Evolutionary conservation across 1,284 basidiomycete species (phyloP), one percentile per base, ranked within the genome.

Genomic region (Rhodotorula mucilaginosa): DNA sequence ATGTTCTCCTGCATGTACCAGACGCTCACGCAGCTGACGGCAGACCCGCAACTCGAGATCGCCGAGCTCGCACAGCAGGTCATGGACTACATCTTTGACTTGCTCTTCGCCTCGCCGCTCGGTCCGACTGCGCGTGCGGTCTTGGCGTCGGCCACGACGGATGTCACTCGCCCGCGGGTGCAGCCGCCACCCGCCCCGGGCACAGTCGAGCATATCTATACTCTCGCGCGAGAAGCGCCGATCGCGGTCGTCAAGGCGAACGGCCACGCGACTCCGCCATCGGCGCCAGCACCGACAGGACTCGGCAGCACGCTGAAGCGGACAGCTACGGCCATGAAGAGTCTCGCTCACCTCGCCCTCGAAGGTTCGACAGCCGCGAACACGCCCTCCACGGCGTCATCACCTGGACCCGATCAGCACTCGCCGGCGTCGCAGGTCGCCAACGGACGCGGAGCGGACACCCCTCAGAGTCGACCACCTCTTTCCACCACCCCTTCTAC

Each of bases 31-130:
- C 95, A 98, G 81, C 85, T 99, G 16, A 93, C 93, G 1, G 90
- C 90, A 16, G 97, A 99, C 79, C 91, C 95, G 0, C 93, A 96
- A 79, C 88, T 90, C 61, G 95, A 98, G 80, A 93, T 99, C 6
- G 90, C 93, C 0, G 88, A 90, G 12, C 88, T 92, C 79, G 94
- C 95, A 0, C 89, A 91, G 79, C 96, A 92, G 0, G 89, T 97
- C 29, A 87, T 95, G 59, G 96, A 99, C 82, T 97, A 95, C 79
- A 87, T 97, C 77, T 88, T 92, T 81, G 93, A 93, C 0, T 85
- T 95, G 18, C 86, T 99, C 21, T 83, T 97, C 31, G 91, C 93
- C 76, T 93, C 91, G 21, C 90, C 93, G 0, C 93, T 98, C 79
- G 87, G 75, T 61, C 39, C 74, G 64, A 64, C 74, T 65, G 52